A percentile compares a stretch with the other conserved stretches of the same genome.
These are phyloP conservation scores for Fragilaria crotonensis DNA, from an alignment of 108 stramenopile genomes.

Conservation along the genomic window DNA sequence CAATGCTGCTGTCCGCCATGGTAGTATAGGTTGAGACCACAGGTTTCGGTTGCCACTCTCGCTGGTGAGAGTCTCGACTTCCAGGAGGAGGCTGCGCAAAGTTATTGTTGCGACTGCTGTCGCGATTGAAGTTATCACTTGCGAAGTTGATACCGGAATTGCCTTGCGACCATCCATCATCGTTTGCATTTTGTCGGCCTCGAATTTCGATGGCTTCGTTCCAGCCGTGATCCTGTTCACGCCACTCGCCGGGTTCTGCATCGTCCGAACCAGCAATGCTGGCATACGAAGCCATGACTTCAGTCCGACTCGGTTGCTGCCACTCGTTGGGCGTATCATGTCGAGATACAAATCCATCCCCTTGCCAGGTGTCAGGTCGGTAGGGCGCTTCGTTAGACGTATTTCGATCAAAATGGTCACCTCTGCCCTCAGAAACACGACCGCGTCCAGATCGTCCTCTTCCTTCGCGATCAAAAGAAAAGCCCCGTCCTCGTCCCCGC, in stretches of 20 bases:
- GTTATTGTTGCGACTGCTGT: too few species aligned
- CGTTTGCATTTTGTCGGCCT: too few species aligned
- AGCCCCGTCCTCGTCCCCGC: neutral
- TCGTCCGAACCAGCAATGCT: neutral
- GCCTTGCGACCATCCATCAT: too few species aligned
- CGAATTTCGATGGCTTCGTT: too few species aligned
- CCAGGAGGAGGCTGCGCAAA: too few species aligned
- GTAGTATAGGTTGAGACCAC: neutral
- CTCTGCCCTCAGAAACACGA: neutral
- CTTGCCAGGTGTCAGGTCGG: neutral
- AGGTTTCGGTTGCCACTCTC: too few species aligned
- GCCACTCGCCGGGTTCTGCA: neutral
- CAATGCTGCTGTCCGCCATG: neutral
- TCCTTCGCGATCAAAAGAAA: too few species aligned
- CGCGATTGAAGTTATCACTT: too few species aligned
- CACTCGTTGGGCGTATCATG: neutral
- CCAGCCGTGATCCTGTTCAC: neutral
- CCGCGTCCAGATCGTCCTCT: too few species aligned
- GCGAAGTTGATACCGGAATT: too few species aligned
- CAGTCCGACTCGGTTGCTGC: neutral
- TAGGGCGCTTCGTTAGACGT: neutral
- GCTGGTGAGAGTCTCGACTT: too few species aligned
- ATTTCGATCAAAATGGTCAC: too few species aligned
- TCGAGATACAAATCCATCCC: neutral
- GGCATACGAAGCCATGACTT: neutral